Percentiles rank a stretch among this genome's conserved stretches.
phyloP scores from a whole-genome alignment of 768 basidiomycete genomes.

The Rhizopogon vulgaris region DNA sequence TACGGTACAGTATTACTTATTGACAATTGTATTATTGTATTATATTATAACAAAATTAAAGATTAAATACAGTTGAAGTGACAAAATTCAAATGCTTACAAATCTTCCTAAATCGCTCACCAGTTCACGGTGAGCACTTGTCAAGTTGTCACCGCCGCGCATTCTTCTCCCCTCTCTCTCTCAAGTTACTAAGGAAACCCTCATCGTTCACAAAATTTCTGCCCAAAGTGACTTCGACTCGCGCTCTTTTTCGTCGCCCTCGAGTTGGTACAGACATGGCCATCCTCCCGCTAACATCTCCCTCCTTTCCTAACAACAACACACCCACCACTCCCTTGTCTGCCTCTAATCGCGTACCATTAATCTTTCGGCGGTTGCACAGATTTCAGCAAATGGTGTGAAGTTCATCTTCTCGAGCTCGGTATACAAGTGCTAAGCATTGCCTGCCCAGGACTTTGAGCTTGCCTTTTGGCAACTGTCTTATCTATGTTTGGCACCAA shows the following conservation, averaged over 20 bases:
- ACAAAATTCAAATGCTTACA: no score
- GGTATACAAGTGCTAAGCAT: neutral
- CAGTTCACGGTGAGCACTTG: no score
- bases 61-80: no score
- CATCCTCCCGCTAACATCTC: slow-evolving; percentile 27
- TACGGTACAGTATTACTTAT: no score
- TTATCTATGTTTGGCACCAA: slow-evolving; percentile 87
- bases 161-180: no score
- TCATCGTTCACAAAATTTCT: neutral
- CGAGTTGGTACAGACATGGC: slow-evolving; percentile 21
- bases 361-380: slow-evolving; percentile 74
- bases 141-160: no score
- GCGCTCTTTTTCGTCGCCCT: slow-evolving; percentile 10
- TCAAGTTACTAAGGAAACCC: neutral
- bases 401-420: neutral
- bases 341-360: slow-evolving; percentile 55
- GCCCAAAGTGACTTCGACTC: slow-evolving; percentile 12
- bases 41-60: no score
- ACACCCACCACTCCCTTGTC: slow-evolving; percentile 10
- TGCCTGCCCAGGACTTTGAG: slow-evolving; percentile 77
- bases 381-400: slow-evolving; percentile 85
- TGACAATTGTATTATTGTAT: no score
- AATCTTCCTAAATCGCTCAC: no score
- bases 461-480: slow-evolving; percentile 94
- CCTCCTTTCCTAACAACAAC: slow-evolving; percentile 17